Conservation (phyloP, 139 green algal species). For the Micromonas commoda region DNA sequence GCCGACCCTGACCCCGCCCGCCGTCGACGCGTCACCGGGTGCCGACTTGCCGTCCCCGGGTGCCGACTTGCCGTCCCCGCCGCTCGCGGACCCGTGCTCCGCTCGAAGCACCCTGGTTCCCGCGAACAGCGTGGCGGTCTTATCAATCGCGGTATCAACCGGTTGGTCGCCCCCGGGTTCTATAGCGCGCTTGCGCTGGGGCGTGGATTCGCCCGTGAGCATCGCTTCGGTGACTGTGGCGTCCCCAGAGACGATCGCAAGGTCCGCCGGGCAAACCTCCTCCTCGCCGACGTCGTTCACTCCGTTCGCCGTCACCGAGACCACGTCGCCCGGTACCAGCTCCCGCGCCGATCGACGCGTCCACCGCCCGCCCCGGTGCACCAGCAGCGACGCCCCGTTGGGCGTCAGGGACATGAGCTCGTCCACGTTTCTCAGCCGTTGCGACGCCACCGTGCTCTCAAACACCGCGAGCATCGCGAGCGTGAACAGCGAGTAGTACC, state of each 20-base stretch:
- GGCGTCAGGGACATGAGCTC: slow-evolving; percentile 68
- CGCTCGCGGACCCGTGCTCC: slow-evolving; percentile 30
- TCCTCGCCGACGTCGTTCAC: too few species aligned
- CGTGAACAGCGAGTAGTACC: slow-evolving; percentile 98
- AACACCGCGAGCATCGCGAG: slow-evolving; percentile 96
- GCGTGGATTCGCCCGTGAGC: too few species aligned
- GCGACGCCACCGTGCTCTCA: slow-evolving; percentile 89
- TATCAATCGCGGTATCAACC: slow-evolving; percentile 60
- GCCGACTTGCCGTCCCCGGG: too few species aligned
- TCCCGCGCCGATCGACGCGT: slow-evolving; percentile 58
- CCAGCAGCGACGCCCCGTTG: slow-evolving; percentile 32
- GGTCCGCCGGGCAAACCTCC: too few species aligned
- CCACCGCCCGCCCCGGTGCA: slow-evolving; percentile 63
- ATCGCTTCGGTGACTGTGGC: too few species aligned
- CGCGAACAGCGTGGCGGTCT: slow-evolving; percentile 78
- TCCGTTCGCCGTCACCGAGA: too few species aligned
- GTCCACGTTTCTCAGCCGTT: slow-evolving; percentile 75
- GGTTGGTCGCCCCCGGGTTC: too few species aligned
- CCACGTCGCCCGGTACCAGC: slow-evolving; percentile 87
- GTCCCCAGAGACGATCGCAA: too few species aligned
- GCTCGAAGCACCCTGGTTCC: slow-evolving; percentile 61
- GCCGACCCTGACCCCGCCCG: too few species aligned
- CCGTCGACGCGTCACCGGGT: too few species aligned
- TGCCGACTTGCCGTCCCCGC: too few species aligned
- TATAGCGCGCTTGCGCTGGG: too few species aligned